A percentile compares a stretch with the other conserved stretches of the same genome.
Conservation (phyloP, 192 early-diverging fungal species). For the Coemansia sp. region DNA sequence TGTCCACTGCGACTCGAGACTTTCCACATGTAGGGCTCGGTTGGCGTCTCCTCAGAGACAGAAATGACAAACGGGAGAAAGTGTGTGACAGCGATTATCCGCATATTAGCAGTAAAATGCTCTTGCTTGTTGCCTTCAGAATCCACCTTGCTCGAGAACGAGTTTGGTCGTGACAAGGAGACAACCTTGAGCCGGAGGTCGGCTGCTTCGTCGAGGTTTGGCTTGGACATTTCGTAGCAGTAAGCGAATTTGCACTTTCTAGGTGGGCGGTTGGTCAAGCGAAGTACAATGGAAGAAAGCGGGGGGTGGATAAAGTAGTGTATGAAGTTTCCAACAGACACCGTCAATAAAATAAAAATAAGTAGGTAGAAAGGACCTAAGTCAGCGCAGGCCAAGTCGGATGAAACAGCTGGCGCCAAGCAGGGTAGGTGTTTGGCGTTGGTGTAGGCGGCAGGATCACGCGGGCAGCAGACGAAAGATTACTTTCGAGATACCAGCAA, state of each 20-base stretch:
- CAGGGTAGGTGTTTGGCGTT: not conserved
- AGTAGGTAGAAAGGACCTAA: not conserved
- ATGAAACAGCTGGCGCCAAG: not conserved
- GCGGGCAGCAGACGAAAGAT: not conserved
- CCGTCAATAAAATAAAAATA: not conserved
- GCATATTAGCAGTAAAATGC: conserved; percentile 28
- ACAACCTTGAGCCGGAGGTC: conserved; percentile 37
- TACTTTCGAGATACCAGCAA: not conserved
- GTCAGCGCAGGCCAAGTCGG: not conserved
- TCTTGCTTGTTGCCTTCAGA: conserved; percentile 17
- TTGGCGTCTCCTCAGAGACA: conserved; percentile 37
- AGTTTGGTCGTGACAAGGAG: conserved; percentile 35
- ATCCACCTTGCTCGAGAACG: conserved; percentile 33
- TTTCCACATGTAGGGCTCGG: conserved; percentile 54
- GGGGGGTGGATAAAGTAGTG: not conserved
- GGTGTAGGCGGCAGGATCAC: not conserved
- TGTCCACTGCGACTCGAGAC: conserved; percentile 70
- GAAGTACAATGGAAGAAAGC: not conserved
- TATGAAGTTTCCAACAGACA: not conserved
- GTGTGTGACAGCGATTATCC: conserved; percentile 54
- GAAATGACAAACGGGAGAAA: conserved; percentile 48
- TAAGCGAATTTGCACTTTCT: conserved; percentile 1
- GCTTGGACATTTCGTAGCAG: conserved; percentile 18
- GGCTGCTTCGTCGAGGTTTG: conserved; percentile 37
- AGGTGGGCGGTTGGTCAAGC: not conserved